phyloP scores from a whole-genome alignment of 768 basidiomycete genomes.

The Agrocybe pediades region DNA sequence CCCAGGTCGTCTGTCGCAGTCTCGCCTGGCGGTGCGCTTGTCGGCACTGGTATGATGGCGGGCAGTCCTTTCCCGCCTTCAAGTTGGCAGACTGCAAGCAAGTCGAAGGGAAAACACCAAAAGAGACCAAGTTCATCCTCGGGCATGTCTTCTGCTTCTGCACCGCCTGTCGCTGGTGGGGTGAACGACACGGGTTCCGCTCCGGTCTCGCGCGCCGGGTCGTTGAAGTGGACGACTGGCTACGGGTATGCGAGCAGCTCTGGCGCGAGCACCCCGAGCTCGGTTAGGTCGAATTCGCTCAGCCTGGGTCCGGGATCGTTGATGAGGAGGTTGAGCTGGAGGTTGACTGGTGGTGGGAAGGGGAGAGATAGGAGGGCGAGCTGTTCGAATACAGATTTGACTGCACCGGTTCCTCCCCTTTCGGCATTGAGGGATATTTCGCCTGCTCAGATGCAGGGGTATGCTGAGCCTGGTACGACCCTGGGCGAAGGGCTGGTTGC shows the following conservation, averaged over 20 bases:
- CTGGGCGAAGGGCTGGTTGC: too few species aligned
- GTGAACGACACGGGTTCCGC: background rate
- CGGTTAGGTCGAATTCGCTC: background rate
- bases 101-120: background rate
- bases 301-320: background rate
- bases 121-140: background rate
- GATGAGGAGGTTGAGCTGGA: conserved; percentile 4
- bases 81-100: background rate
- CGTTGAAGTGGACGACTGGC: background rate
- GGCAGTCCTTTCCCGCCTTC: background rate
- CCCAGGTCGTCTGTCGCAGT: background rate
- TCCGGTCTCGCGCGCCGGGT: background rate
- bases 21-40: background rate
- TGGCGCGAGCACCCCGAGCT: background rate
- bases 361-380: background rate
- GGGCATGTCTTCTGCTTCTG: background rate
- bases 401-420: too few species aligned
- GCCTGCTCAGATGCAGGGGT: background rate
- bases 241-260: background rate
- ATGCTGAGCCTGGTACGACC: background rate
- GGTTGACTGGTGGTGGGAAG: background rate
- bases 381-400: background rate
- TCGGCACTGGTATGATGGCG: background rate
- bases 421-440: too few species aligned
- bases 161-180: background rate